These are phyloP conservation scores for Magnolia sinica DNA, from an alignment of 164 flowering plant species.

Conservation along the genomic window DNA sequence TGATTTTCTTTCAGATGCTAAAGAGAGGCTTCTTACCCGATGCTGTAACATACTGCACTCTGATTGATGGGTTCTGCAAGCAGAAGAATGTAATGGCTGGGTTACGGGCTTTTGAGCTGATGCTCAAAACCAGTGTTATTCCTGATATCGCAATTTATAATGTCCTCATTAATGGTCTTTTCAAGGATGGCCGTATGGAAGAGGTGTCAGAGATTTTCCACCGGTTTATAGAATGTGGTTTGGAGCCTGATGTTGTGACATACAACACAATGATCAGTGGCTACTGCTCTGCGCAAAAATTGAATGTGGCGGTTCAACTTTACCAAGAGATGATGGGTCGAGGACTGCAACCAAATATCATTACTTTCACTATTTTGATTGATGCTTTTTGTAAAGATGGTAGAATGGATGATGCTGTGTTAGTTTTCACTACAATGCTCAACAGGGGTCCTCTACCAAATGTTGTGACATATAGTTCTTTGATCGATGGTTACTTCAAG, in stretches of 20 bases:
- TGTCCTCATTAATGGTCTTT: conserved; percentile 36
- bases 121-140: conserved; percentile 27
- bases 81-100: conserved; percentile 26
- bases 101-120: conserved; percentile 27
- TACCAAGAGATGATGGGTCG: conserved; percentile 23
- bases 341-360: conserved; percentile 26
- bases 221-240: conserved; percentile 24
- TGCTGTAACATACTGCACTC: conserved; percentile 36
- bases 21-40: conserved; percentile 41
- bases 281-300: conserved; percentile 33
- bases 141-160: conserved; percentile 49
- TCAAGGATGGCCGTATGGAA: conserved; percentile 23
- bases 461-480: conserved; percentile 45
- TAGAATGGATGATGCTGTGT: conserved; percentile 37
- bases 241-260: conserved; percentile 43
- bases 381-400: conserved; percentile 48
- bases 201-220: conserved; percentile 27
- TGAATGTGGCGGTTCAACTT: conserved; percentile 30
- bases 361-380: conserved; percentile 41
- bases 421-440: conserved; percentile 31
- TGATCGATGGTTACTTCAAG: conserved; percentile 50
- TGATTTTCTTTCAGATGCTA: conserved; percentile 43
- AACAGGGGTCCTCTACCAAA: conserved; percentile 36
- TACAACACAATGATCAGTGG: conserved; percentile 56
- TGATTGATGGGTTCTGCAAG: conserved; percentile 44